These are phyloP conservation scores for Fusarium proliferatum DNA, from an alignment of 2,329 filamentous ascomycete genomes.

Conservation along the genomic window DNA sequence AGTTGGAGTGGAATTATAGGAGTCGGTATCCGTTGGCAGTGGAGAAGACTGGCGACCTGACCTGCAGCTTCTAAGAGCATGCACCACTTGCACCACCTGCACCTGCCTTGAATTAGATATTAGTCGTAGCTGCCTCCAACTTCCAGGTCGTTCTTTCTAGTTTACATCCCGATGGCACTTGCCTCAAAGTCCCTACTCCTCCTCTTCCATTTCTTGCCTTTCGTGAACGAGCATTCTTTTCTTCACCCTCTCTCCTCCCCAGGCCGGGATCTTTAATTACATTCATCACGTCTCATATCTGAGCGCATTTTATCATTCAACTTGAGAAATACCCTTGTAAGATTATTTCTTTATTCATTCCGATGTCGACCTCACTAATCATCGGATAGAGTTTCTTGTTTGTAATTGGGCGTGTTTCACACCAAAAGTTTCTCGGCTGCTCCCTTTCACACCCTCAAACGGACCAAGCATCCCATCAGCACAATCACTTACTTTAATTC, in stretches of 20 bases:
- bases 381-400: constrained; percentile 11
- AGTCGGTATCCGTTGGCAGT: constrained; percentile 25
- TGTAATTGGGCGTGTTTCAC: constrained; percentile 20
- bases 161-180: constrained; percentile 16
- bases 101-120: constrained; percentile 9
- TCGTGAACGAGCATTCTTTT: neutral
- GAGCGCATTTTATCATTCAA: constrained; percentile 5
- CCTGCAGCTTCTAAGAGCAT: constrained; percentile 11
- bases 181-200: constrained; percentile 3
- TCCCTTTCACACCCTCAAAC: constrained; percentile 22
- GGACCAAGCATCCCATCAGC: constrained; percentile 24
- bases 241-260: constrained; percentile 7
- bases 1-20: constrained; percentile 23
- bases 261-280: constrained; percentile 30
- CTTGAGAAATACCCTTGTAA: constrained; percentile 16
- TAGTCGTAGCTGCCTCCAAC: constrained; percentile 3
- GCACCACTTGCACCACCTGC: neutral
- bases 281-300: constrained; percentile 12
- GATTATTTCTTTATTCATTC: constrained; percentile 27
- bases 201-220: neutral
- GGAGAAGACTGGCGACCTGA: constrained; percentile 24
- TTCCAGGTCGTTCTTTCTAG: neutral
- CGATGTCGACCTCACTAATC: constrained; percentile 7
- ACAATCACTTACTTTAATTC: constrained; percentile 21
- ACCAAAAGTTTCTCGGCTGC: constrained; percentile 22